phyloP scores from a whole-genome alignment of 305 asterid species.

The Fraxinus nigra region DNA sequence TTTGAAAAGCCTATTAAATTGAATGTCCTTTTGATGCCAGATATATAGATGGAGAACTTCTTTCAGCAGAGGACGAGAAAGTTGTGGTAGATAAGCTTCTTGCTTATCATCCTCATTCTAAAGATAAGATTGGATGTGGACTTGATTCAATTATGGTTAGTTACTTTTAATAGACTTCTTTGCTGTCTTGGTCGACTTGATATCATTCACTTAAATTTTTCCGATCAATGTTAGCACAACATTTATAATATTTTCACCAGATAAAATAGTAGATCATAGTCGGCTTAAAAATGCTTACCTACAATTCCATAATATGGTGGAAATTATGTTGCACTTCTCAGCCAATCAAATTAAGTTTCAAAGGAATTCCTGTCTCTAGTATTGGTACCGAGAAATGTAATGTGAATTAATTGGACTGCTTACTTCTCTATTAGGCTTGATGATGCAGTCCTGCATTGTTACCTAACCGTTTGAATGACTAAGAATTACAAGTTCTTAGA shows the following conservation, averaged over 20 bases:
- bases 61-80: slow-evolving; percentile 69
- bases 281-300: background rate
- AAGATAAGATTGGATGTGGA: slow-evolving; percentile 89
- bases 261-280: background rate
- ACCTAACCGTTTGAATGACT: background rate
- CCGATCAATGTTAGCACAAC: background rate
- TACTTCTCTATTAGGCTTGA: background rate
- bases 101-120: slow-evolving; percentile 74
- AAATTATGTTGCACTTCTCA: background rate
- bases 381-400: background rate
- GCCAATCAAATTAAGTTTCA: background rate
- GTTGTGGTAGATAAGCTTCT: slow-evolving; percentile 69
- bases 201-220: background rate
- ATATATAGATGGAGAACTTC: slow-evolving; percentile 81
- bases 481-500: background rate
- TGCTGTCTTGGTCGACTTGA: background rate
- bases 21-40: slow-evolving; percentile 32
- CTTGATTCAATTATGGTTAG: slow-evolving; percentile 92
- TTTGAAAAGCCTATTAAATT: background rate
- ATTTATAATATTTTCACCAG: background rate
- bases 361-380: background rate
- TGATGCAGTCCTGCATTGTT: background rate
- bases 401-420: background rate
- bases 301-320: background rate
- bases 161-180: slow-evolving; percentile 12